Base-by-base conservation (phyloP, 108 stramenopile species). In the Conticribra guillardii region DNA sequence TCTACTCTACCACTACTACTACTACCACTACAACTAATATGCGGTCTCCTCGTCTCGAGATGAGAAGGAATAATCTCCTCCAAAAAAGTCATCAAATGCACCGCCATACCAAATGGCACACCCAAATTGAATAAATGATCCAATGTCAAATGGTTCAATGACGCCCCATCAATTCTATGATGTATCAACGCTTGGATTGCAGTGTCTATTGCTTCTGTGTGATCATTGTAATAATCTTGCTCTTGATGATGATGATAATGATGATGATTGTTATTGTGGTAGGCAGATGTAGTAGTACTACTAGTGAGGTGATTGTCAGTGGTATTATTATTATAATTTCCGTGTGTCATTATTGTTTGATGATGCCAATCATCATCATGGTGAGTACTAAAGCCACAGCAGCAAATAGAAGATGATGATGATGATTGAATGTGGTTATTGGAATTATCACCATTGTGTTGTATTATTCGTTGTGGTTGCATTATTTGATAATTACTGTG, bases 61-160 rank as follows among this genome's bases (percentile, higher is more conserved):
- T 50, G 8, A 17, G 15, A 17, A 0, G 61, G 27, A 1, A 70
- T 33, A n/a, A 77, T 37, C 3, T 48, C 68, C 4, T 64, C 22
- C 17, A 69, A 56, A 48, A n/a, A 16, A 34, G 44, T 2, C 51
- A 47, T 58, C 32, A 77, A 41, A 44, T 60, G 54, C 30, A 70
- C 76, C 1, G 76, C 76, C 27, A 64, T 49, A 27, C 76, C 76
- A 65, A 77, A 77, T 5, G 76, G 67, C 28, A 77, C 49, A 27
- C 76, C 72, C 23, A 73, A 77, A 15, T 23, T 16, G 47, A 63
- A 34, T 51, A 77, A 59, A 49, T 53, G 68, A 4, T 77, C 44
- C 55, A 77, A 34, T 44, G 62, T 70, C 46, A 77, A 37, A 58
- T 54, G 50, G 19, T 64, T 55, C 21, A 77, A 66, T 22, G 68